Conservation (phyloP, 176 grass and related monocot species). For the Oryza brachyantha region DNA sequence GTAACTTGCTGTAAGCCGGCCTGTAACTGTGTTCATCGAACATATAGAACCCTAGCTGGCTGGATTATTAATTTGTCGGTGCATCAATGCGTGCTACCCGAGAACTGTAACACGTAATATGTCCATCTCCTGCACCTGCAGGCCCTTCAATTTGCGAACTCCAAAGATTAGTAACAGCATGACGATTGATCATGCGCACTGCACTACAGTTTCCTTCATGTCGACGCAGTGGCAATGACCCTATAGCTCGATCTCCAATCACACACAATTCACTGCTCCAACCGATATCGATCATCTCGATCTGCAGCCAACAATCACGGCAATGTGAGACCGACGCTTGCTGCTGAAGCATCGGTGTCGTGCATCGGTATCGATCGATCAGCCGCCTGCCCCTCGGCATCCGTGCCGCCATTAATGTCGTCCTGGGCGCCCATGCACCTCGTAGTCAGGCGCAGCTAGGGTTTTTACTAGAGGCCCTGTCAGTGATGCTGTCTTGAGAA, state of each 20-base stretch:
- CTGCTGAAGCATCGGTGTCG: slow-evolving; percentile 36
- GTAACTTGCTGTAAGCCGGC: too few species aligned
- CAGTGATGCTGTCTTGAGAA: slow-evolving; percentile 42
- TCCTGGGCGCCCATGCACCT: slow-evolving; percentile 37
- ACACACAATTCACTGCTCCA: background rate
- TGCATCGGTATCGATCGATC: slow-evolving; percentile 26
- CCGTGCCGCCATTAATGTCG: slow-evolving; percentile 29
- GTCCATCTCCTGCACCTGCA: slow-evolving; percentile 10
- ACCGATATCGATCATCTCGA: background rate
- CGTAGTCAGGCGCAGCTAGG: slow-evolving; percentile 35
- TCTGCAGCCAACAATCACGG: slow-evolving; percentile 16
- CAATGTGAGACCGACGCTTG: slow-evolving; percentile 36
- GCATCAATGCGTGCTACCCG: background rate
- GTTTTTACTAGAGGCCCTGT: slow-evolving; percentile 44
- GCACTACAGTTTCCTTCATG: slow-evolving; percentile 22
- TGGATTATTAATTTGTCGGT: background rate
- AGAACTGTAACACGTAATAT: slow-evolving; percentile 1
- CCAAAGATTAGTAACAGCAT: background rate
- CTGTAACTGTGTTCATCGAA: background rate
- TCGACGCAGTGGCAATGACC: slow-evolving; percentile 16
- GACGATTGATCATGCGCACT: background rate
- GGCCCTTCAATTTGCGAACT: background rate
- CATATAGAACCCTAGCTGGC: background rate
- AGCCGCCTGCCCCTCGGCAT: slow-evolving; percentile 36
- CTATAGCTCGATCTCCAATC: background rate